These are phyloP conservation scores for Aspergillus phoenicis DNA, from an alignment of 2,329 filamentous ascomycete genomes.

Conservation along the genomic window DNA sequence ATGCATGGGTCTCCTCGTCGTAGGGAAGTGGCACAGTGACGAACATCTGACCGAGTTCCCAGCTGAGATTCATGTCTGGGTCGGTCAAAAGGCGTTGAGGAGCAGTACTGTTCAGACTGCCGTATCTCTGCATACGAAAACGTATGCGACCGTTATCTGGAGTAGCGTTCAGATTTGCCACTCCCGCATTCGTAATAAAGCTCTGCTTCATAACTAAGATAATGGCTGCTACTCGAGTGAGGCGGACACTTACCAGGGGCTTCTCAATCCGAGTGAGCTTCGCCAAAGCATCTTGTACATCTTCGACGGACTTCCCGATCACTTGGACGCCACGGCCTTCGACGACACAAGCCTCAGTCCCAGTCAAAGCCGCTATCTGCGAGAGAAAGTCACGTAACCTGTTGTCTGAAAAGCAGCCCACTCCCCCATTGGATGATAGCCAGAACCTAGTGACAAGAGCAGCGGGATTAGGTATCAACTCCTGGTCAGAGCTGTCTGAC, in stretches of 20 bases:
- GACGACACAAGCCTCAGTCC: slow-evolving; percentile 29
- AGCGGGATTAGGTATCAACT: slow-evolving; percentile 15
- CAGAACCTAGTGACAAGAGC: slow-evolving; percentile 27
- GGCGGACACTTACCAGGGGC: slow-evolving; percentile 26
- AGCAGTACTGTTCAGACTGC: slow-evolving; percentile 22
- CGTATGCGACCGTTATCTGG: slow-evolving; percentile 7
- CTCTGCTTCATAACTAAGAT: slow-evolving; percentile 20
- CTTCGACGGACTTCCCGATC: slow-evolving; percentile 22
- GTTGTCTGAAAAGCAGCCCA: slow-evolving; percentile 28
- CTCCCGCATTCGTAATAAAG: slow-evolving; percentile 17
- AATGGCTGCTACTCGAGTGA: too few relatives aligned
- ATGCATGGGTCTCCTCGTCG: slow-evolving; percentile 19
- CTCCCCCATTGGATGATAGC: slow-evolving; percentile 23
- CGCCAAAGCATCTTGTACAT: slow-evolving; percentile 33
- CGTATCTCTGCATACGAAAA: slow-evolving; percentile 25
- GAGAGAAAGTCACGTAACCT: slow-evolving; percentile 23
- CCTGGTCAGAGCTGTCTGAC: slow-evolving; percentile 21
- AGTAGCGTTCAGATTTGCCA: slow-evolving; percentile 25
- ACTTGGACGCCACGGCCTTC: slow-evolving; percentile 30
- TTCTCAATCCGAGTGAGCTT: slow-evolving; percentile 32
- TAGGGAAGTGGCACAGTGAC: slow-evolving; percentile 24
- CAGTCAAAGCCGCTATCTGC: slow-evolving; percentile 30
- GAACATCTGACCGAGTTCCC: slow-evolving; percentile 27
- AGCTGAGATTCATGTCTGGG: slow-evolving; percentile 13
- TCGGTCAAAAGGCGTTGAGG: slow-evolving; percentile 29